Percentiles rank a stretch among this genome's conserved stretches.
Conservation (phyloP, 768 basidiomycete genomes). For the Asterophora lycoperdoides region DNA sequence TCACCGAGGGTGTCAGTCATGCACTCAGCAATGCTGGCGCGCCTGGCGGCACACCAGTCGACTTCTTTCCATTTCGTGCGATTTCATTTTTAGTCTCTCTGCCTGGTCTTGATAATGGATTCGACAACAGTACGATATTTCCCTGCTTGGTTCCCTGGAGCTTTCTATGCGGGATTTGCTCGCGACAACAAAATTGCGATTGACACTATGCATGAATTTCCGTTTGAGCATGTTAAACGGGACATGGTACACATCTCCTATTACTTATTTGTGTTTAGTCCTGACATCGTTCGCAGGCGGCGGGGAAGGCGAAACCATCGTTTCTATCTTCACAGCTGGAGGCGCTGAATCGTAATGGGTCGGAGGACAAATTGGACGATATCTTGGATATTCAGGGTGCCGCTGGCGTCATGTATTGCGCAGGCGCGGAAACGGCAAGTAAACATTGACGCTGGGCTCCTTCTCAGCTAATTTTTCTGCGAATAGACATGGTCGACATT, state of each 20-base stretch:
- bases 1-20: constrained; percentile 27
- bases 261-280: background rate
- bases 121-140: constrained; percentile 24
- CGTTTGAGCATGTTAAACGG: constrained; percentile 26
- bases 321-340: constrained; percentile 20
- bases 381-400: constrained; percentile 18
- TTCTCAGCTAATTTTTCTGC: no score
- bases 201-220: constrained; percentile 25
- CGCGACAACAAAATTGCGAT: constrained; percentile 3
- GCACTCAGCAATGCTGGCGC: constrained; percentile 21
- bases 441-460: no score
- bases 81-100: background rate
- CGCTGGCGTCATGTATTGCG: constrained; percentile 21
- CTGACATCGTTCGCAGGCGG: constrained; percentile 14
- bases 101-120: background rate
- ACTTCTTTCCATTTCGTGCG: constrained; percentile 20
- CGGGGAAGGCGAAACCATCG: constrained; percentile 21
- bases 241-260: constrained; percentile 25
- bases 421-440: constrained; percentile 25
- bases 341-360: constrained; percentile 4
- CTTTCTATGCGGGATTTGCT: constrained; percentile 19
- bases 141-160: constrained; percentile 32
- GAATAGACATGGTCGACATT: constrained; percentile 15
- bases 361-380: background rate
- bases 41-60: constrained; percentile 15